Evolutionary conservation across 441 rosid species (phyloP), one percentile per base, ranked within the genome.

Genomic region (Kokia cookei): DNA sequence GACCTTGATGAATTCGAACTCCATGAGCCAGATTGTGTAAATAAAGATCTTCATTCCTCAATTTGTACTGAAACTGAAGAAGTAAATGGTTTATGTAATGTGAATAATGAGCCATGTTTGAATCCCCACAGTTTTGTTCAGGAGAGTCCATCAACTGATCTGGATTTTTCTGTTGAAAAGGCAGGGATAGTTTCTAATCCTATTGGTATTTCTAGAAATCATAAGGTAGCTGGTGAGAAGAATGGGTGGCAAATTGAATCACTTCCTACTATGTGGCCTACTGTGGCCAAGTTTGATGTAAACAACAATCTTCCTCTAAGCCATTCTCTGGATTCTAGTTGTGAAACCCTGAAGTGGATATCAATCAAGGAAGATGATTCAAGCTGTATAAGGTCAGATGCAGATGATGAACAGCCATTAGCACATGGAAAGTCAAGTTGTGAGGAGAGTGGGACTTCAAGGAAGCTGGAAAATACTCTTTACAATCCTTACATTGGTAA

Each of bases 241-340:
- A 72, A 64, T 75, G 84, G 78, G 62, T 73, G 82, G 84, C 77
- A 82, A 66, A 84, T 68, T 61, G 90, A 84, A 81, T 96, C 98
- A 75, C 84, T 96, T 84, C 98, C 99, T 3, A 79, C 77, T 82
- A 83, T 86, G 77, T 77, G 87, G 82, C 82, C 85, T 61, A 70
- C 69, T 24, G 45, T 58, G 59, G 74, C 76, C 51, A 66, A 78
- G 79, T 61, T 88, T 60, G 86, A 73, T 47, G 65, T 72, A 9
- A 75, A 76, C 62, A 69, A 74, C 57, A 61, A 51, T 58, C 77
- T 68, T 84, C 89, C 89, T 73, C 75, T 90, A 57, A 87, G 94
- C 84, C 89, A 78, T 74, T 93, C 99, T 2, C 78, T 93, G 72
- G 97, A 88, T 70, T 77, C 86, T 17, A 76, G 77, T 78, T 80